Conservation (phyloP, 495 filamentous ascomycete genomes). For the Lentithecium fluviatile region DNA sequence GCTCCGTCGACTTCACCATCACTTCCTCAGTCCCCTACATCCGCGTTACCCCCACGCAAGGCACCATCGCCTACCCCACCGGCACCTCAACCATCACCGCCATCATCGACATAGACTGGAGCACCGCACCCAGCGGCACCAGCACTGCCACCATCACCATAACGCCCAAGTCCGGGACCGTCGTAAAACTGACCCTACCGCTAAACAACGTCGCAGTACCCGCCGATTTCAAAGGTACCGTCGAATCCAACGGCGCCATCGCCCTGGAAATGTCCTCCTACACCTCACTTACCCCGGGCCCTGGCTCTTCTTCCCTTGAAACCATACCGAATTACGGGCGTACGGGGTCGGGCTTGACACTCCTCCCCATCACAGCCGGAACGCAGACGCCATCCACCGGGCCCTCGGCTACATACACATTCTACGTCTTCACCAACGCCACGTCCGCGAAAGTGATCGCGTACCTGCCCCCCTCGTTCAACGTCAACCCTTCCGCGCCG, state of each 20-base stretch:
- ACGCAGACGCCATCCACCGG: slow-evolving; percentile 14
- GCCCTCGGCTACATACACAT: slow-evolving; percentile 19
- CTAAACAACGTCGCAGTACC: slow-evolving; percentile 22
- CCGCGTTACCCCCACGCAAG: slow-evolving; percentile 7
- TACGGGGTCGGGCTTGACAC: slow-evolving; percentile 22
- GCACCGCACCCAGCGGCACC: slow-evolving; percentile 15
- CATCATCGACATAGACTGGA: slow-evolving; percentile 22
- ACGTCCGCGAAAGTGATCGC: slow-evolving; percentile 17
- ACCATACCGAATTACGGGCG: slow-evolving; percentile 31
- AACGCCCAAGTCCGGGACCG: slow-evolving; percentile 21
- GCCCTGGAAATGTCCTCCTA: slow-evolving; percentile 22
- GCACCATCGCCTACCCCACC: slow-evolving; percentile 24
- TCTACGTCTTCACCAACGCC: slow-evolving; percentile 15
- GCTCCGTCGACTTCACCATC: slow-evolving; percentile 23
- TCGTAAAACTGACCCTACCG: slow-evolving; percentile 14
- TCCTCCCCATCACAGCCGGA: slow-evolving; percentile 10
- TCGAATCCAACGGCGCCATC: slow-evolving; percentile 30
- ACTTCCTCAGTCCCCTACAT: slow-evolving; percentile 18
- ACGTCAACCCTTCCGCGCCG: slow-evolving; percentile 17
- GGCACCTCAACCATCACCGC: slow-evolving; percentile 23
- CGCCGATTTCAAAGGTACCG: slow-evolving; percentile 19
- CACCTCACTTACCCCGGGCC: slow-evolving; percentile 8
- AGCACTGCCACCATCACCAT: slow-evolving; percentile 21
- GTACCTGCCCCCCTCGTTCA: slow-evolving; percentile 22
- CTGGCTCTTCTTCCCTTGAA: neutral